Percentiles rank a stretch among this genome's conserved stretches.
These are phyloP conservation scores for Neurospora crassa DNA, from an alignment of 2,329 filamentous ascomycete genomes.

Conservation along the genomic window DNA sequence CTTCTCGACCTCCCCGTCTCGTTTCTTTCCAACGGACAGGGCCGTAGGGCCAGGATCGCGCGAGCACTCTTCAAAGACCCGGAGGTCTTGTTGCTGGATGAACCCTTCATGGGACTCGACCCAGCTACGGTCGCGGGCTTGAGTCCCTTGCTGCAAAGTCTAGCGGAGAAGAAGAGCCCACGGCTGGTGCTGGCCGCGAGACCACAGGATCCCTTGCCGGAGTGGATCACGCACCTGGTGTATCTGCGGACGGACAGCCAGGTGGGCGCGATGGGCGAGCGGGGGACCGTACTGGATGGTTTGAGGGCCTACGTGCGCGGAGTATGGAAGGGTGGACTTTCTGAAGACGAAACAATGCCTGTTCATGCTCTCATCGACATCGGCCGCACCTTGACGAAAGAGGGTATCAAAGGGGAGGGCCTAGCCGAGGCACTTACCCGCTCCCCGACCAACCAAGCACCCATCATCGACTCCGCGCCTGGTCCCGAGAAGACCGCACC, in stretches of 20 bases:
- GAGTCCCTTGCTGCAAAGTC: conserved; percentile 56
- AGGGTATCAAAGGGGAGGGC: conserved; percentile 28
- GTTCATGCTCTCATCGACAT: conserved; percentile 40
- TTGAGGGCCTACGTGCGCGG: conserved; percentile 38
- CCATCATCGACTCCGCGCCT: conserved; percentile 1
- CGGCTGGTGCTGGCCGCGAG: conserved; percentile 68
- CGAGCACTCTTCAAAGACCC: conserved; percentile 71
- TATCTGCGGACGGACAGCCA: conserved; percentile 60
- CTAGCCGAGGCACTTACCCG: conserved; percentile 24
- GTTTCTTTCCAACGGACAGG: conserved; percentile 91
- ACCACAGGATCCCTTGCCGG: conserved; percentile 77
- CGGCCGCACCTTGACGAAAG: conserved; percentile 35
- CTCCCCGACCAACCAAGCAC: neutral
- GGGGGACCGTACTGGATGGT: conserved; percentile 48
- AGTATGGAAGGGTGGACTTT: conserved; percentile 32
- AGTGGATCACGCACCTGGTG: conserved; percentile 82
- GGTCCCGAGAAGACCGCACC: conserved; percentile 24
- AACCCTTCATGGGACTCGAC: conserved; percentile 94
- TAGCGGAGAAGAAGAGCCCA: conserved; percentile 59
- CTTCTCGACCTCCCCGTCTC: conserved; percentile 75
- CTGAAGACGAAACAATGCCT: conserved; percentile 39
- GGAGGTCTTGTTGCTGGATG: conserved; percentile 77
- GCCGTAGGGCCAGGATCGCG: conserved; percentile 75
- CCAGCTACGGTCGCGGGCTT: conserved; percentile 67
- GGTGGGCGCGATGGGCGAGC: conserved; percentile 56